Percentiles rank a stretch among this genome's conserved stretches.
These are phyloP conservation scores for Vigna trinervia DNA, from an alignment of 306 rosid genomes.

Conservation along the genomic window DNA sequence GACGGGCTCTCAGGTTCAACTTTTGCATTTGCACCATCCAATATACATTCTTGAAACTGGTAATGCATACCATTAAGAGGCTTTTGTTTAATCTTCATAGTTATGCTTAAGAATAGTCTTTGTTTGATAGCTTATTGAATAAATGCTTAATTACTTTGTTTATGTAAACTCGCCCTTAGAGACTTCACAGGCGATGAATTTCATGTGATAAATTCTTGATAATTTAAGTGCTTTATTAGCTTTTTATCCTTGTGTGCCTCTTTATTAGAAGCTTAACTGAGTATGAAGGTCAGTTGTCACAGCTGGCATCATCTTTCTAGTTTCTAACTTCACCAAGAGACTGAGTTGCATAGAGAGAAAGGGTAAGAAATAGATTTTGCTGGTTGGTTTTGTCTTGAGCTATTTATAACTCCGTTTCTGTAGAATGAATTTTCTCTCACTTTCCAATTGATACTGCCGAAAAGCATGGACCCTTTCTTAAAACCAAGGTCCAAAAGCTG, in stretches of 20 bases:
- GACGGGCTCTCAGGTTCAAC: no score
- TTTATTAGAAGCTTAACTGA: background rate
- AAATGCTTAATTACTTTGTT: background rate
- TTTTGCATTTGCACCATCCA: no score
- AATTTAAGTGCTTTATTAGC: background rate
- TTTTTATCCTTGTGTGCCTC: no score
- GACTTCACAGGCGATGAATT: background rate
- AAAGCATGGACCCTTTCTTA: no score
- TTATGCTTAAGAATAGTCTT: no score
- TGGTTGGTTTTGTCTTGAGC: background rate
- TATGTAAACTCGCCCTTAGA: background rate
- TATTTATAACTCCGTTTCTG: background rate
- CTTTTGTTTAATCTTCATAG: background rate
- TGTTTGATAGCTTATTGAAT: no score
- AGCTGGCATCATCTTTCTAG: background rate
- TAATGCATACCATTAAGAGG: no score
- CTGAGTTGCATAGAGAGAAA: background rate
- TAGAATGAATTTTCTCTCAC: conserved; percentile 1
- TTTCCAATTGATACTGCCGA: no score
- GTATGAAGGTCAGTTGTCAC: background rate
- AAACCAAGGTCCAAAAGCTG: no score
- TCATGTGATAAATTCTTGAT: background rate
- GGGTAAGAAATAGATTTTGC: no score
- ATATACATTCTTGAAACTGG: no score
- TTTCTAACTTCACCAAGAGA: background rate